Base-by-base conservation (phyloP, 2,329 filamentous ascomycete species). In the Stachybotrys elegans region DNA sequence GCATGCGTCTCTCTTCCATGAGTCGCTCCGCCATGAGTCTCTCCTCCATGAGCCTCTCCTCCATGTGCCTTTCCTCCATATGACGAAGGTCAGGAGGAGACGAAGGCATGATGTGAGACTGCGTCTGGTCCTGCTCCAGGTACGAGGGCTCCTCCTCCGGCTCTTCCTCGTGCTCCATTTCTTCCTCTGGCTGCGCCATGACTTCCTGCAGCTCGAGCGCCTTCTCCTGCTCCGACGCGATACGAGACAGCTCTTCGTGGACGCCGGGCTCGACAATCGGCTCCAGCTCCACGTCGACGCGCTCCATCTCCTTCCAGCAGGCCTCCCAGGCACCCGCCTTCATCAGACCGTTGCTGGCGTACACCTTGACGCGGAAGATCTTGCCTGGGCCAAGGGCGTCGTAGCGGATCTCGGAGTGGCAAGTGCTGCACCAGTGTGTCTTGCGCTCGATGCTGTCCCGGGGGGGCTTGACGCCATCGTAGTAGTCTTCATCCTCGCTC, bases 251-350 rank as follows among this genome's bases (percentile, higher is more conserved):
- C 51, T 81, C 79, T 16, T 75, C 73, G 43, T 81, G 74, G 12
- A 84, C 59, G 2, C 71, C 65, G 0, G 77, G 62, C 16, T 81
- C 78, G 11, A 90, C 75, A 57, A 84, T 78, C 4, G 93, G 86
- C 55, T 87, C 81, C 42, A 98, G 80, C 64, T 97, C 92, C 2
- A 95, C 88, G 58, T 98, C 93, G 1, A 97, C 88, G n/a, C 92
- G 80, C 67, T 98, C 93, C 93, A 98, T 98, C 65, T 97, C 92
- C 54, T 81, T 86, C 92, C 92, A 98, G 46, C 88, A 92, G 3
- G 91, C 91, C 5, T 81, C 80, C 93, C 93, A 98, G 0, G 93
- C 92, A 0, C 89, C 89, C 5, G 88, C 84, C 46, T 83, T 81
- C 88, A 98, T 95, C 39, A 97, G 70, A 0, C 93, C 93, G 63